Conservation (phyloP, 2,329 filamentous ascomycete genomes). For the Metarhizium robertsii region DNA sequence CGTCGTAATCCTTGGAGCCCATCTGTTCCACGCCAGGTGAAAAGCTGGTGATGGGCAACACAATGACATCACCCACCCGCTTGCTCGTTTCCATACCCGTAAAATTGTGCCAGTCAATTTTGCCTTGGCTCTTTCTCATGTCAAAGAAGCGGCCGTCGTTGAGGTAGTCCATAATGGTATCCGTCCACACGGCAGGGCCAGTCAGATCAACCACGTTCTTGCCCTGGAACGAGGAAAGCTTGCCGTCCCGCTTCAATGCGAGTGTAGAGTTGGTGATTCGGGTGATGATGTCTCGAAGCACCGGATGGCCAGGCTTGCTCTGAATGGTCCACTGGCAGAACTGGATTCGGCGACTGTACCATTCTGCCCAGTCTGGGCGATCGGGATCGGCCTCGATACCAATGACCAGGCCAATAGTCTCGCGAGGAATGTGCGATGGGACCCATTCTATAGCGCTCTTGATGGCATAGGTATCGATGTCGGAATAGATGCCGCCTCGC, state of each 20-base stretch:
- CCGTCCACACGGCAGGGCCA: conserved; percentile 90
- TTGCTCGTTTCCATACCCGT: conserved; percentile 76
- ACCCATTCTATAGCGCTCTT: conserved; percentile 83
- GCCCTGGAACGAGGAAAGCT: conserved; percentile 48
- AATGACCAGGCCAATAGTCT: conserved; percentile 75
- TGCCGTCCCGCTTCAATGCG: conserved; percentile 57
- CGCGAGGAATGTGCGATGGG: conserved; percentile 64
- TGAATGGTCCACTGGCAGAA: conserved; percentile 99
- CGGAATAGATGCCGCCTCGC: conserved; percentile 63
- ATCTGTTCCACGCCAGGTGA: conserved; percentile 91
- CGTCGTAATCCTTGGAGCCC: conserved; percentile 77
- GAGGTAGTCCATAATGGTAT: conserved; percentile 84
- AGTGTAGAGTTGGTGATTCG: conserved; percentile 79
- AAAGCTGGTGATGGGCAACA: conserved; percentile 94
- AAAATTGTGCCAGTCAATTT: conserved; percentile 81
- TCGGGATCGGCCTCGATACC: conserved; percentile 97
- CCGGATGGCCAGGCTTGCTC: conserved; percentile 85
- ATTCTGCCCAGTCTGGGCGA: conserved; percentile 81
- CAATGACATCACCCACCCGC: conserved; percentile 86
- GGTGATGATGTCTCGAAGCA: conserved; percentile 78
- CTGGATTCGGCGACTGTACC: conserved; percentile 94
- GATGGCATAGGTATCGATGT: conserved; percentile 85
- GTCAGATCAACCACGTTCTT: conserved; percentile 88
- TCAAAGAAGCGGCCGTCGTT: conserved; percentile 87
- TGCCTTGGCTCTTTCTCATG: conserved; percentile 57